Evolutionary conservation across 116 monocot species (phyloP), one percentile per base, ranked within the genome.

Genomic region (Iris pallida): DNA sequence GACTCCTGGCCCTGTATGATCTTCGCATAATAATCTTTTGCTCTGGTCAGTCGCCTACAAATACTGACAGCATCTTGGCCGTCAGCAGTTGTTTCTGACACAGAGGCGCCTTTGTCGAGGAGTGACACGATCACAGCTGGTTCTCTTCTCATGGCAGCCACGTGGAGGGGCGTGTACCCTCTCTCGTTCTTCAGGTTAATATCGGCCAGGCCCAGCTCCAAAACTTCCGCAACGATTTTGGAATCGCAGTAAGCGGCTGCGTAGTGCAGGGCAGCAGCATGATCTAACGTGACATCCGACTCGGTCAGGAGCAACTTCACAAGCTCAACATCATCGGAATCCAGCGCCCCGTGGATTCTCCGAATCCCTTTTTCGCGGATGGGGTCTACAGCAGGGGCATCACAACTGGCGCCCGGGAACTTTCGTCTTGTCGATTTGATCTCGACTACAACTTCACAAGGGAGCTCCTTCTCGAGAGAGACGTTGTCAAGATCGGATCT

Each of bases 261-360:
- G 69, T 97, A 90, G 57, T 97, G 97, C 18, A 97, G 73, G 46
- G 90, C 97, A 72, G 79, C 71, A 17, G 90, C 92, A 68, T 90
- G 80, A 70, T 97, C 97, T 12, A 97, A 70, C 10, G 85, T 87
- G 55, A 92, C 68, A 7, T 76, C 45, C 5, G 97, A 92, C 78
- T 97, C 97, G 18, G 59, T 74, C 52, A 97, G 76, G 20, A 97
- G 92, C 76, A 97, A 73, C 70, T 87, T 92, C 53, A 97, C 92
- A 69, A 97, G 90, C 62, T 92, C 90, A 58, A 92, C 81, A 76
- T 97, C 97, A 76, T 97, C 97, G 47, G 78, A 88, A 73, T 97
- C 97, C 10, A 97, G 77, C 5, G 97, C 97, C 66, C 78, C 83
- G 57, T 86, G 82, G 72, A 97, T 90, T 72, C 82, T 84, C 61